Conservation (phyloP, 352 stramenopile species). For the Phytopythium montanum region DNA sequence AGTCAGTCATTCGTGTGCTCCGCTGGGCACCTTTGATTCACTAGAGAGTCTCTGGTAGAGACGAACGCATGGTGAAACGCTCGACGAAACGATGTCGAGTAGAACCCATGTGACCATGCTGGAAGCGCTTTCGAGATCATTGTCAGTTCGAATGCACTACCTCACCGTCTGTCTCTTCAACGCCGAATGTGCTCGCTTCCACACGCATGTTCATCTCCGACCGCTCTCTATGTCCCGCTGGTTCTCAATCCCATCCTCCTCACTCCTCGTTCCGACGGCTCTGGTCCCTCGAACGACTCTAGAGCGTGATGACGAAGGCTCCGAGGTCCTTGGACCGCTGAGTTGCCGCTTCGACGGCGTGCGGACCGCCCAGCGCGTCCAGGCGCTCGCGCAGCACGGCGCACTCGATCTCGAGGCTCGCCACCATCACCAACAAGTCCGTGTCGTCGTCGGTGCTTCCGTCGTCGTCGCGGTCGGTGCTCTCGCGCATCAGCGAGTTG, state of each 20-base stretch:
- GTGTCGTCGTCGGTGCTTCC: constrained; percentile 27
- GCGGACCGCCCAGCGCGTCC: constrained; percentile 27
- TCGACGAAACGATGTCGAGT: too few relatives aligned
- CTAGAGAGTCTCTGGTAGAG: too few relatives aligned
- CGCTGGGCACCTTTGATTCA: too few relatives aligned
- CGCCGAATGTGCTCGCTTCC: too few relatives aligned
- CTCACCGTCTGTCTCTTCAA: too few relatives aligned
- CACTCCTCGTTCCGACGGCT: neutral
- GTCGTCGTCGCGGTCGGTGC: neutral
- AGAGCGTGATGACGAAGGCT: constrained; percentile 14
- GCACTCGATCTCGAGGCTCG: constrained; percentile 74
- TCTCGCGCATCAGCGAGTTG: constrained; percentile 9
- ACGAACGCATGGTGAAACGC: too few relatives aligned
- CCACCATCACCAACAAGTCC: constrained; percentile 45
- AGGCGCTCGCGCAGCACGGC: constrained; percentile 48
- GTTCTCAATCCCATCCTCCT: too few relatives aligned
- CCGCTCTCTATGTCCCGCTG: too few relatives aligned
- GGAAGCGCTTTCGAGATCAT: too few relatives aligned
- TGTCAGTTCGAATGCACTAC: too few relatives aligned
- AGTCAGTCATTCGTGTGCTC: too few relatives aligned
- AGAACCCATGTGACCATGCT: too few relatives aligned
- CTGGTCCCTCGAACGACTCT: neutral
- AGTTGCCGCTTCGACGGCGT: constrained; percentile 31
- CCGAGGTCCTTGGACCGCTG: constrained; percentile 28
- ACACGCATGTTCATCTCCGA: neutral